Percentiles rank a stretch among this genome's conserved stretches.
These are phyloP conservation scores for Diaporthe destruens DNA, from an alignment of 2,329 filamentous ascomycete species.

Conservation along the genomic window DNA sequence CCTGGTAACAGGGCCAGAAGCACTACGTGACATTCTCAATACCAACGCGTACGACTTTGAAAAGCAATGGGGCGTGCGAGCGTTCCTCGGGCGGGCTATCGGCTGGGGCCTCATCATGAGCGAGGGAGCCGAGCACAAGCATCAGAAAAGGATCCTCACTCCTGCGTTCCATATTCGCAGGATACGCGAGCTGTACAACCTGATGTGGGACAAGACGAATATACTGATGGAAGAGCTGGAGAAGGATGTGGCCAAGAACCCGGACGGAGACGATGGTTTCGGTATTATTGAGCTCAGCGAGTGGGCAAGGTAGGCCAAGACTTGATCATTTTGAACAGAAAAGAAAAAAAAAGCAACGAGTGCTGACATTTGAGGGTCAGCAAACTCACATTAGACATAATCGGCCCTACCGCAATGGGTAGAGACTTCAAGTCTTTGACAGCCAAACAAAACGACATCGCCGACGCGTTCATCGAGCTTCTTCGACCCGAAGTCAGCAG, in stretches of 20 bases:
- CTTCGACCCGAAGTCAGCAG: constrained; percentile 33
- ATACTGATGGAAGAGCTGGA: constrained; percentile 32
- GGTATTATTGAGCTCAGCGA: constrained; percentile 35
- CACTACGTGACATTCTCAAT: constrained; percentile 35
- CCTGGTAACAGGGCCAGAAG: constrained; percentile 32
- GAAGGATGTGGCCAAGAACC: constrained; percentile 21
- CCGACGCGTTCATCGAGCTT: constrained; percentile 36
- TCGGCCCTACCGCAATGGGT: constrained; percentile 36
- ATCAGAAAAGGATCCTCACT: constrained; percentile 33
- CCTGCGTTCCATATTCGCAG: constrained; percentile 28
- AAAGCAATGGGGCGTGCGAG: constrained; percentile 38
- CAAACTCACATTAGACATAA: constrained; percentile 35
- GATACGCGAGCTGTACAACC: constrained; percentile 34
- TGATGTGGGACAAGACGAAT: constrained; percentile 38
- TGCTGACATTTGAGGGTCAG: constrained; percentile 3
- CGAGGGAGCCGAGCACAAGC: constrained; percentile 36
- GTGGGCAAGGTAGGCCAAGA: constrained; percentile 32
- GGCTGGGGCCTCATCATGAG: constrained; percentile 38
- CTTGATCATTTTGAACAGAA: not conserved
- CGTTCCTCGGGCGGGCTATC: constrained; percentile 29
- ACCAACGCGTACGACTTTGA: constrained; percentile 33
- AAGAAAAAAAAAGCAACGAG: not conserved
- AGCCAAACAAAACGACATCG: constrained; percentile 21
- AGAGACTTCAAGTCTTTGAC: constrained; percentile 35
- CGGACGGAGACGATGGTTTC: constrained; percentile 14